Percentiles rank a stretch among this genome's conserved stretches.
phyloP scores from a whole-genome alignment of 805 yeast species.

The Lipomyces orientalis region DNA sequence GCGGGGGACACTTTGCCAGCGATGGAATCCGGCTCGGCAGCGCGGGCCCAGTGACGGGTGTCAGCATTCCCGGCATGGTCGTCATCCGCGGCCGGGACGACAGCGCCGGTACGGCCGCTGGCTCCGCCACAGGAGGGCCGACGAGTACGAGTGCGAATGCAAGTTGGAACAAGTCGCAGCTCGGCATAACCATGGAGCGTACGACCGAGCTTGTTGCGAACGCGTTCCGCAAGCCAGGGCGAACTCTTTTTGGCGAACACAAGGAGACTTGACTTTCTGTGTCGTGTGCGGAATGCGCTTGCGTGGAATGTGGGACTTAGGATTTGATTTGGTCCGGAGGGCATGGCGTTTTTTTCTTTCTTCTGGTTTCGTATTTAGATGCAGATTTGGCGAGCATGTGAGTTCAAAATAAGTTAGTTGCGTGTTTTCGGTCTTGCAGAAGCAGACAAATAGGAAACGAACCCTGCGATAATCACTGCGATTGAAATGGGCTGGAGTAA shows the following conservation, averaged over 20 bases:
- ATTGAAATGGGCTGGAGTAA: too few relatives aligned
- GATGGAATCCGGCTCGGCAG: slow-evolving; percentile 20
- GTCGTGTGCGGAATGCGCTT: neutral
- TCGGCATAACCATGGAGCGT: slow-evolving; percentile 16
- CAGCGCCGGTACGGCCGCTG: neutral
- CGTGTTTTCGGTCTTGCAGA: too few relatives aligned
- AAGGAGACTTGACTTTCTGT: neutral
- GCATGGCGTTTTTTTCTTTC: neutral
- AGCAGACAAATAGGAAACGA: too few relatives aligned
- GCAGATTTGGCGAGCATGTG: neutral
- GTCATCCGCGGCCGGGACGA: slow-evolving; percentile 4
- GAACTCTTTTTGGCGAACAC: neutral
- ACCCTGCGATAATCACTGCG: too few relatives aligned
- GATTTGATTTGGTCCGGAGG: neutral
- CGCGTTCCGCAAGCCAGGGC: neutral
- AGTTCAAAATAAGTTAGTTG: neutral
- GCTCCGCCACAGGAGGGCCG: slow-evolving; percentile 1
- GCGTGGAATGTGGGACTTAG: neutral
- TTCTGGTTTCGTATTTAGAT: neutral
- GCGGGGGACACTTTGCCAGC: neutral
- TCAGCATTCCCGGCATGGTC: slow-evolving; percentile 23
- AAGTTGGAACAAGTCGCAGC: slow-evolving; percentile 12
- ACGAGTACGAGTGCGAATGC: slow-evolving; percentile 5
- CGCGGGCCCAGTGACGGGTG: slow-evolving; percentile 27
- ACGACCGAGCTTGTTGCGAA: slow-evolving; percentile 5